Percentiles rank a stretch among this genome's conserved stretches.
phyloP scores from a whole-genome alignment of 2,329 filamentous ascomycete genomes.

The Cercospora zeae-maydis region DNA sequence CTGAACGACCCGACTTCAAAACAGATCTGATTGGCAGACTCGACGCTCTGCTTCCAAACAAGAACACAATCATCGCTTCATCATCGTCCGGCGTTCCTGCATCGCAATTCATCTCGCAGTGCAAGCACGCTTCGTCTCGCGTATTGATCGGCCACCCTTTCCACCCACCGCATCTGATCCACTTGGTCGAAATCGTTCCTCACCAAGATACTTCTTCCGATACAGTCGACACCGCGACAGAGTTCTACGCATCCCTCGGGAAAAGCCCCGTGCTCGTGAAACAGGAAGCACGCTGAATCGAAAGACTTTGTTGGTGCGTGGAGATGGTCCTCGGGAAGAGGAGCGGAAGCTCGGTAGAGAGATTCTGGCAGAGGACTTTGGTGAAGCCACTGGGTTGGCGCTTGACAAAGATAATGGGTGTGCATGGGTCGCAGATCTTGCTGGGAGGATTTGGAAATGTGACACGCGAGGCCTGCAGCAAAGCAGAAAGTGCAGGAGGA shows the following conservation, averaged over 20 bases:
- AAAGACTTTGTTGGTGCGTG: conserved; percentile 16
- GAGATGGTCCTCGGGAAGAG: conserved; percentile 7
- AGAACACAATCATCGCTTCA: conserved; percentile 39
- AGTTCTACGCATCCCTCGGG: conserved; percentile 42
- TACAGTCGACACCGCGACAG: conserved; percentile 33
- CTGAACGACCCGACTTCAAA: conserved; percentile 43
- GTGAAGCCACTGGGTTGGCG: conserved; percentile 26
- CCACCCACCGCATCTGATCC: conserved; percentile 50
- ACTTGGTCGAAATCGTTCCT: conserved; percentile 47
- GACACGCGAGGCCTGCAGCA: conserved; percentile 11
- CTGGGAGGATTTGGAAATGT: conserved; percentile 17
- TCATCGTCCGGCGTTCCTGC: conserved; percentile 17
- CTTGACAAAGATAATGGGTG: conserved; percentile 15
- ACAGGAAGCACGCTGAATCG: conserved; percentile 54
- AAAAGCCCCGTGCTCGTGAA: conserved; percentile 43
- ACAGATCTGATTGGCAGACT: conserved; percentile 38
- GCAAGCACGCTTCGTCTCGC: conserved; percentile 33
- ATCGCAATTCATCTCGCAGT: conserved; percentile 18
- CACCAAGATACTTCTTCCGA: conserved; percentile 32
- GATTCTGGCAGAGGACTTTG: conserved; percentile 25
- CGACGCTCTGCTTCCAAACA: conserved; percentile 29
- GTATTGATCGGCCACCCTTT: conserved; percentile 48
- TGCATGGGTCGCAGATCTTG: conserved; percentile 20
- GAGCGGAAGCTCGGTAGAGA: conserved; percentile 23
- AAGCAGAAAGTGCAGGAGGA: conserved; percentile 21